Conservation (phyloP, 768 basidiomycete genomes). For the Leccinum broughii region DNA sequence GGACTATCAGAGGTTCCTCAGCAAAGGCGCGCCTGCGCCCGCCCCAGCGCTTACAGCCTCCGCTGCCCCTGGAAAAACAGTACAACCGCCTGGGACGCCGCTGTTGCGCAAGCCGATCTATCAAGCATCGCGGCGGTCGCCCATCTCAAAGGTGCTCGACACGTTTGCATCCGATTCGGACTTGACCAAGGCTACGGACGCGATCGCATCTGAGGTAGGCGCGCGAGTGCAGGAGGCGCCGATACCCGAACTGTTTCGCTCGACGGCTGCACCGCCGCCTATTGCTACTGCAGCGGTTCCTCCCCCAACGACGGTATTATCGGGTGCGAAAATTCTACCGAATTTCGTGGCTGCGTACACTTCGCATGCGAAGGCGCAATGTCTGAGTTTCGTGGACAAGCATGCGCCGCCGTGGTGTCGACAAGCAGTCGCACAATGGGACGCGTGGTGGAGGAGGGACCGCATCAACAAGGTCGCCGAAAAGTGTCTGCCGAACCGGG, state of each 20-base stretch:
- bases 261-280: conserved; percentile 28
- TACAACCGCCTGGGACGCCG: conserved; percentile 36
- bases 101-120: conserved; percentile 41
- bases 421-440: conserved; percentile 25
- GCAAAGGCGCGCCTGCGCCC: conserved; percentile 47
- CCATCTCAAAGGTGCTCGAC: conserved; percentile 51
- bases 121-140: conserved; percentile 46
- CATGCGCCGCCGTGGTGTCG: conserved; percentile 36
- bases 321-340: neutral
- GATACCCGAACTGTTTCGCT: conserved; percentile 52
- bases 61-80: conserved; percentile 27
- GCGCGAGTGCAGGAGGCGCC: conserved; percentile 29
- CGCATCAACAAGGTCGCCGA: conserved; percentile 52
- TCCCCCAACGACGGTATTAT: neutral
- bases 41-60: conserved; percentile 20
- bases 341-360: neutral
- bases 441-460: conserved; percentile 59
- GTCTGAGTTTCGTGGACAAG: conserved; percentile 9
- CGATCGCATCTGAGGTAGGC: conserved; percentile 38
- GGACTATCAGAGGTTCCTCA: conserved; percentile 68
- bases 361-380: conserved; percentile 7
- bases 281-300: conserved; percentile 12
- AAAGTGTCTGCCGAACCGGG: conserved; percentile 56
- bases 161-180: conserved; percentile 63
- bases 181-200: conserved; percentile 50